Evolutionary conservation across 202 grass and related monocot genomes (phyloP).

Genomic region (Setaria italica): DNA sequence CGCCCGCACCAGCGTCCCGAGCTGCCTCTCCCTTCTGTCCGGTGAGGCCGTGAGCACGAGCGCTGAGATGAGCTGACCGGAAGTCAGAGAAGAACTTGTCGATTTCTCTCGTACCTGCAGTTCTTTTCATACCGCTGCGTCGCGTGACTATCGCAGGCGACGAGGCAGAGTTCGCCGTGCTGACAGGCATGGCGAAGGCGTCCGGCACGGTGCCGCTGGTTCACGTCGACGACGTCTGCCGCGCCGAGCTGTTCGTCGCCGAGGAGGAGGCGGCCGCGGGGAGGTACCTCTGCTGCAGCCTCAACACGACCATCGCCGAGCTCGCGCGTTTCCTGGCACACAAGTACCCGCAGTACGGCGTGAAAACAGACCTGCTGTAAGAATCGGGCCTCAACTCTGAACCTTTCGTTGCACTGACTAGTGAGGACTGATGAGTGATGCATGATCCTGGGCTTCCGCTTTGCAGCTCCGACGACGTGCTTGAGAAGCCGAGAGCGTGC

Average conservation of each 20-base stretch:
- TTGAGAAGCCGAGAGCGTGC: slow-evolving; percentile 49
- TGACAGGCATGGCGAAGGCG: slow-evolving; percentile 43
- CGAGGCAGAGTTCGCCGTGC: slow-evolving; percentile 15
- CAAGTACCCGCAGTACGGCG: slow-evolving; percentile 66
- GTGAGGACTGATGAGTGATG: neutral
- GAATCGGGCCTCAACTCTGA: neutral
- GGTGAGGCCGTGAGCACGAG: neutral
- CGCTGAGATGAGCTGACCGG: neutral
- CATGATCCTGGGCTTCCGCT: neutral
- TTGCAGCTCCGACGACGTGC: slow-evolving; percentile 63
- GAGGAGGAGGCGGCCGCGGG: slow-evolving; percentile 50
- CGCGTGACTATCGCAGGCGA: slow-evolving; percentile 41
- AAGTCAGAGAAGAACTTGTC: neutral
- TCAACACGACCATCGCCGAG: slow-evolving; percentile 47
- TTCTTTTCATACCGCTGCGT: too few species aligned
- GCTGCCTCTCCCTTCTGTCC: slow-evolving; percentile 58
- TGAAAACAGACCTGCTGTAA: slow-evolving; percentile 31
- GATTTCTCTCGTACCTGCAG: too few species aligned
- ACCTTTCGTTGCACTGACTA: neutral
- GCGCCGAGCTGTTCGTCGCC: slow-evolving; percentile 66
- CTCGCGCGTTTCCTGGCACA: slow-evolving; percentile 46
- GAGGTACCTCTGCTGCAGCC: slow-evolving; percentile 66
- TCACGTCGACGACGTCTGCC: slow-evolving; percentile 69
- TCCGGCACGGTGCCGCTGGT: slow-evolving; percentile 42
- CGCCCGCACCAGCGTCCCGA: slow-evolving; percentile 14